Evolutionary conservation across 2,329 filamentous ascomycete genomes (phyloP), one percentile per base, ranked within the genome.

Genomic region (Orbilia oligospora): DNA sequence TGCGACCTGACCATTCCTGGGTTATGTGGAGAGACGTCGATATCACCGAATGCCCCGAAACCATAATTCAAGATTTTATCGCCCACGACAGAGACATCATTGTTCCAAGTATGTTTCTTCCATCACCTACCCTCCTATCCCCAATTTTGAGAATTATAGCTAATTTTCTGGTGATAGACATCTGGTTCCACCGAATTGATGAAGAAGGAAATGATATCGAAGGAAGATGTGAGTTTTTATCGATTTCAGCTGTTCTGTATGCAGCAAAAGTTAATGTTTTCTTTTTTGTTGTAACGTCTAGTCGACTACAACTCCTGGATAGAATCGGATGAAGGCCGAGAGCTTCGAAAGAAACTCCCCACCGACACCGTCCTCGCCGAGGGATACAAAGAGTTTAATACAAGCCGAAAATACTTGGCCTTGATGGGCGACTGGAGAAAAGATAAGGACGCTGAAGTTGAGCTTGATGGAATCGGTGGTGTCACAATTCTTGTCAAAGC

Each of bases 271-370:
- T 3, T 16, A 84, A 80, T 69, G n/a, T n/a, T n/a, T n/a, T n/a
- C n/a, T n/a, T n/a, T n/a, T n/a, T n/a, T 81, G 65, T 81, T 80
- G 84, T 73, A 30, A 18, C 69, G 27, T 22, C 38, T 79, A 96
- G 93, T 98, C 83, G 96, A 99, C 84, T 99, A 99, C 87, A 99
- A 99, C 86, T 98, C 96, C 0, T 99, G 96, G 96, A 89, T 97
- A 82, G 96, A 99, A 86, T 95, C 95, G 9, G 91, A 94, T 65
- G 92, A 95, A 85, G 94, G 89, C 58, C 89, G 91, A 76, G 92
- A 91, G 83, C 88, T 98, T 68, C 88, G 91, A n/a, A 86, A 88
- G 5, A 89, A 87, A 67, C 87, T 98, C 20, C 88, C 92, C 81
- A 94, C 93, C 83, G 90, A 97, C 82, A 87, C 92, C 22, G 88